Conservation (phyloP, 73 alveolate genomes). For the Paramecium primaurelia region DNA sequence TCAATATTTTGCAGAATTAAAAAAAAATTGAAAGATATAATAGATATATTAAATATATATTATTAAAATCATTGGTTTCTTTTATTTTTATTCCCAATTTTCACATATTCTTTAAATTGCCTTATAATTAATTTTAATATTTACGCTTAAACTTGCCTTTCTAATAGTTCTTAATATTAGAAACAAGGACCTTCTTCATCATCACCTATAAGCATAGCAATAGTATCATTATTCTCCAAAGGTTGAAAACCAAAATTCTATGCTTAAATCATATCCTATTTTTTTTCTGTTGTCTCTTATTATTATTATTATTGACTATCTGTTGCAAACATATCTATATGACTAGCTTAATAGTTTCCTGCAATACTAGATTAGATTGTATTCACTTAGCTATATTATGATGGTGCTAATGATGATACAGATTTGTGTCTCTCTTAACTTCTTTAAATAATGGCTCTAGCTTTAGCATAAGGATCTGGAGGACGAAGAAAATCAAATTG, state of each 20-base stretch:
- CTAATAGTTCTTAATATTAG: neutral
- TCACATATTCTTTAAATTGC: neutral
- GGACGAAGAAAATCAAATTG: constrained; percentile 42
- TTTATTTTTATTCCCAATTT: neutral
- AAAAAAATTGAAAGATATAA: neutral
- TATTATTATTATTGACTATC: neutral
- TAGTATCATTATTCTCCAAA: neutral
- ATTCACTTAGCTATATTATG: constrained; percentile 7
- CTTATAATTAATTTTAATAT: neutral
- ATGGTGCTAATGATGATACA: constrained; percentile 44
- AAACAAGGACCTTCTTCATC: constrained; percentile 22
- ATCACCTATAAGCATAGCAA: neutral
- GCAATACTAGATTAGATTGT: constrained; percentile 33
- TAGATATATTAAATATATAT: neutral
- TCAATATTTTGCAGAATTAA: constrained; percentile 77
- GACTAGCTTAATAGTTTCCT: neutral
- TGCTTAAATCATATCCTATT: neutral
- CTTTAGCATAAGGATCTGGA: constrained; percentile 51
- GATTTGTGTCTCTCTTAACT: constrained; percentile 44
- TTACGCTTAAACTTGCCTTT: constrained; percentile 3
- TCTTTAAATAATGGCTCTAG: neutral
- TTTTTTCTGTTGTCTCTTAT: neutral
- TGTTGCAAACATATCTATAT: neutral
- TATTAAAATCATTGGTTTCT: neutral
- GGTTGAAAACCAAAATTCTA: constrained; percentile 9